phyloP scores from a whole-genome alignment of 805 yeast genomes.

The Candida loeiensis region DNA sequence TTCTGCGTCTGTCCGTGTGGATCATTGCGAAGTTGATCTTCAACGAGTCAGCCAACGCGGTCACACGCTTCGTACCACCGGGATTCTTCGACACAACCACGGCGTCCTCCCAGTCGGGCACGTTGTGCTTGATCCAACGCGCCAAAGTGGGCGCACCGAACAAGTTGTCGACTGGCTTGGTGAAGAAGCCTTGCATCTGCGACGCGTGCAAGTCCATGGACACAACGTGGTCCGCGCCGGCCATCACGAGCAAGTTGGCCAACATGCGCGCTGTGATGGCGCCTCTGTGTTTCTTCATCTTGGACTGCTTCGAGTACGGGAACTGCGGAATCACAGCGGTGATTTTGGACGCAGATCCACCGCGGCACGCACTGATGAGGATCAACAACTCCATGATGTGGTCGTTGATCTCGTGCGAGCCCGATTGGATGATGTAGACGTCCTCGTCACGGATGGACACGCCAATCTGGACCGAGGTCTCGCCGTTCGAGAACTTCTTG shows the following conservation, averaged over 20 bases:
- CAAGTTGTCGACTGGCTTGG: constrained; percentile 94
- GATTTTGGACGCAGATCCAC: constrained; percentile 97
- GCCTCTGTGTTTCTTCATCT: constrained; percentile 98
- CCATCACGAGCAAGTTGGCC: constrained; percentile 92
- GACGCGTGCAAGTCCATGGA: constrained; percentile 96
- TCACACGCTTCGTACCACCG: constrained; percentile 97
- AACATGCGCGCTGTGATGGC: constrained; percentile 98
- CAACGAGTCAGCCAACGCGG: constrained; percentile 94
- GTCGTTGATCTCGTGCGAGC: constrained; percentile 84
- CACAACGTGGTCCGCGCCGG: constrained; percentile 98
- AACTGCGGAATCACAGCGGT: constrained; percentile 97
- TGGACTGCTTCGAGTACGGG: constrained; percentile 94
- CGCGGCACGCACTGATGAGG: constrained; percentile 90
- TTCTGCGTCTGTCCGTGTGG: constrained; percentile 94
- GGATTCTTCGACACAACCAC: constrained; percentile 99
- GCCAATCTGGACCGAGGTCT: constrained; percentile 93
- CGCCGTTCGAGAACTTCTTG: constrained; percentile 94
- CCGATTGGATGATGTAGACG: constrained; percentile 86
- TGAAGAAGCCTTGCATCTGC: constrained; percentile 98
- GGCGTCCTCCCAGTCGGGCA: constrained; percentile 78
- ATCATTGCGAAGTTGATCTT: constrained; percentile 98
- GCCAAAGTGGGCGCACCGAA: constrained; percentile 97
- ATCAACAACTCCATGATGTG: constrained; percentile 95
- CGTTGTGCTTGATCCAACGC: constrained; percentile 89
- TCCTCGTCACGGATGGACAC: constrained; percentile 96